Evolutionary conservation across 2,329 filamentous ascomycete species (phyloP), one percentile per base, ranked within the genome.

Genomic region (Acephala macrosclerotiorum): DNA sequence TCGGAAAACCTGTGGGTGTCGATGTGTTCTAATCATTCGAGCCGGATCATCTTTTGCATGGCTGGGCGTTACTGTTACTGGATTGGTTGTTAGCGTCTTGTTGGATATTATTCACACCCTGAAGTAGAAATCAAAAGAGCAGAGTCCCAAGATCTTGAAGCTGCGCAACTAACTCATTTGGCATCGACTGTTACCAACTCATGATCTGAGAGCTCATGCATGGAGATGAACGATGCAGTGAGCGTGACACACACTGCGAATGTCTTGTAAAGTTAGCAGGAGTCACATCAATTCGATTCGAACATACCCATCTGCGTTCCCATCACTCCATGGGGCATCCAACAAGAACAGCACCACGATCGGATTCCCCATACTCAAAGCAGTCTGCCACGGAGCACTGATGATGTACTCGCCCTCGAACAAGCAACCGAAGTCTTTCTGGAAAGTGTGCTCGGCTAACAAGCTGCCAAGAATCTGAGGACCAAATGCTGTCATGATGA

Each of bases 401-500:
- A 86, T 79, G 6, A 82, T 74, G 35, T 75, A 71, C 8, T 18
- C 18, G 3, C 79, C 75, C n/a, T 75, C 67, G 53, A 71, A 73
- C 6, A 67, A 55, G 33, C 68, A 68, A 14, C 80, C 80, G 66
- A 80, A 82, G 67, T 81, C 76, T 1, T 76, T 75, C 42, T 79
- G 75, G 65, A 82, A 82, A 0, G 76, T 70, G 1, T 74, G 70
- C 1, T 81, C 78, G 0, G 77, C 75, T 55, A 80, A 78, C 75
- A 81, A 78, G 58, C 76, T 79, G 0, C 80, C 80, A 65, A 81
- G 80, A 64, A 82, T 76, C 63, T 81, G 80, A 26, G 80, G 77
- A 71, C 82, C 80, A 38, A 81, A 81, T 0, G 79, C 80, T 77
- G 79, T 75, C 85, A 88, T 88, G 68, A 89, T 84, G 29, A 89